Evolutionary conservation across 805 yeast species (phyloP), one percentile per base, ranked within the genome.

Genomic region (Ascoidea asiatica): DNA sequence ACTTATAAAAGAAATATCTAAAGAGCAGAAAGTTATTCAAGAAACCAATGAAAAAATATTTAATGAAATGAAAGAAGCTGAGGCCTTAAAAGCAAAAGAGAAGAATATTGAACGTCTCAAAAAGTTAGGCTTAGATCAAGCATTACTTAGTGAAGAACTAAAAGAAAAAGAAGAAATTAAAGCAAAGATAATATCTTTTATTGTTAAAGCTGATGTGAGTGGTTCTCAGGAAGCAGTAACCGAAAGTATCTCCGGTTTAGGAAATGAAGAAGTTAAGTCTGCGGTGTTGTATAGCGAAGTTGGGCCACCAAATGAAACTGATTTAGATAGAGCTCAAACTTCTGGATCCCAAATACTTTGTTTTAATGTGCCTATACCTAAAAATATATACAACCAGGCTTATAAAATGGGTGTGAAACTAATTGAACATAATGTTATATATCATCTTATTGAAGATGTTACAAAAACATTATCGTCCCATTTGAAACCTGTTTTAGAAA

Each of bases 161-260:
- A 64, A 57, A 3, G 53, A 52, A 3, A 53, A 53, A 3, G 48
- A 50, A 2, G 52, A 48, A 2, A 50, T 5, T 38, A 45, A 19
- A 47, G 37, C 57, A 4, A 53, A 52, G 22, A 63, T 62, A 11
- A 62, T 76, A 4, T 75, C 77, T 23, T 87, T 80, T 51, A 79
- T 92, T 21, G 67, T 92, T 35, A 87, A 85, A 57, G 84, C 95
- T 0, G 98, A 92, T 62, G 97, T 90, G 1, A 79, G 81, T 52
- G 98, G 98, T 0, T 89, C 97, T 0, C 83, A 85, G 0, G 98
- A 92, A 58, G 98, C 98, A 1, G 83, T 92, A 33, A 72, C 67
- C 37, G 96, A 89, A 58, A 78, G 90, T 52, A 76, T 92, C 41
- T 69, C 71, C 47, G 79, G 79, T 11, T 63, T 92, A n/a, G 97